Percentiles rank a stretch among this genome's conserved stretches.
These are phyloP conservation scores for Cercospora sp. DNA, from an alignment of 2,329 filamentous ascomycete species.

Conservation along the genomic window DNA sequence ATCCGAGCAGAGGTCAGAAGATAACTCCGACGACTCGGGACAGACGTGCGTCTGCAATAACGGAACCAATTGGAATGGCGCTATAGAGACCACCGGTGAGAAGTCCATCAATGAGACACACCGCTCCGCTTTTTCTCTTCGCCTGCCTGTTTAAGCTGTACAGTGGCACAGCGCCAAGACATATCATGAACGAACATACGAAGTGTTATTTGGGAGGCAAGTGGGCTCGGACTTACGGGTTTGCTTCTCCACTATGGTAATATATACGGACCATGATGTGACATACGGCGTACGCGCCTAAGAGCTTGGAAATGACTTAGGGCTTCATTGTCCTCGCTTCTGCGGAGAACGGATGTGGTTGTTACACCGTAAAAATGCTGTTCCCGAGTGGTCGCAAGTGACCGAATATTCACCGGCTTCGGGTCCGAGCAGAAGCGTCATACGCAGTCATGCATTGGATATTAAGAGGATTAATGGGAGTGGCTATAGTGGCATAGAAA, in stretches of 20 bases:
- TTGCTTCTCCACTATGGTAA: neutral
- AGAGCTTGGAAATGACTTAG: neutral
- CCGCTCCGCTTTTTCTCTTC: neutral
- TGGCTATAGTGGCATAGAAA: neutral
- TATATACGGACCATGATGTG: neutral
- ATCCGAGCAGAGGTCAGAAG: neutral
- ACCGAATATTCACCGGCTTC: neutral
- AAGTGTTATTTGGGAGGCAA: neutral
- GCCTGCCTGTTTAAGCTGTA: neutral
- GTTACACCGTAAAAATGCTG: neutral
- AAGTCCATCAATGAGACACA: neutral
- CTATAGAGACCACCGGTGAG: neutral
- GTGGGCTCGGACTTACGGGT: neutral
- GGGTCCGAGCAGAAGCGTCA: neutral
- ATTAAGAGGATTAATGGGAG: neutral
- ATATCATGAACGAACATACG: neutral
- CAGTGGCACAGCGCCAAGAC: constrained; percentile 2
- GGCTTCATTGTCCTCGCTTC: neutral
- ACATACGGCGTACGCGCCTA: neutral
- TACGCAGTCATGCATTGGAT: neutral
- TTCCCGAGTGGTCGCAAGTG: neutral
- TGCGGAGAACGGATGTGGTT: neutral
- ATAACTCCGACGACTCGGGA: neutral
- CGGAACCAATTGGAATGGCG: neutral
- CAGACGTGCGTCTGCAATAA: neutral